Conservation (phyloP, 2,329 filamentous ascomycete genomes). For the Sporothrix brasiliensis region DNA sequence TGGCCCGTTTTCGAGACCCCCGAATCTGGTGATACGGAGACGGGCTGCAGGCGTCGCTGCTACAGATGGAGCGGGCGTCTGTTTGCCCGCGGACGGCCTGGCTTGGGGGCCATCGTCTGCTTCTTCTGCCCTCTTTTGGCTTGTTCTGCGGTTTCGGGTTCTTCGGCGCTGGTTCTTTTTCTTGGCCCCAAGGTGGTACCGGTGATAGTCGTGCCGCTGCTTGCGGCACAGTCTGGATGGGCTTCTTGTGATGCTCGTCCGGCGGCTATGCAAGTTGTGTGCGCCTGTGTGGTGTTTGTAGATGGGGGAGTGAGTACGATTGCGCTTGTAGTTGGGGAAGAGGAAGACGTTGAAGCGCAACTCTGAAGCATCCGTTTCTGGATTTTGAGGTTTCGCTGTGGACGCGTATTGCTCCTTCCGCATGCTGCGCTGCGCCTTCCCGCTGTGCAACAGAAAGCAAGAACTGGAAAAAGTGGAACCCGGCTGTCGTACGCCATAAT, state of each 20-base stretch:
- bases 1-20: neutral
- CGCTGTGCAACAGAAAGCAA: neutral
- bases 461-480: slow-evolving; percentile 10
- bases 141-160: neutral
- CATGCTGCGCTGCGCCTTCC: slow-evolving; percentile 23
- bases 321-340: neutral
- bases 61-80: neutral
- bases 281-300: slow-evolving; percentile 5
- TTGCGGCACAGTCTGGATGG: neutral
- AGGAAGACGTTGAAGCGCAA: neutral
- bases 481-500: neutral
- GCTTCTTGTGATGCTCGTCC: neutral
- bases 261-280: slow-evolving; percentile 4
- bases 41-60: neutral
- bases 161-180: neutral
- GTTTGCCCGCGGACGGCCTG: slow-evolving; percentile 22
- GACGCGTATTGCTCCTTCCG: slow-evolving; percentile 13
- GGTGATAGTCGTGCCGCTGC: neutral
- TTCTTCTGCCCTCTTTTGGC: neutral
- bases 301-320: neutral
- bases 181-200: neutral
- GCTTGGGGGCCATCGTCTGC: slow-evolving; percentile 3
- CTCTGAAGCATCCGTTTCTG: neutral
- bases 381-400: neutral
- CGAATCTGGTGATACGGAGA: slow-evolving; percentile 1